Conservation (phyloP, 2,329 filamentous ascomycete species). For the Phaeomoniella chlamydospora region DNA sequence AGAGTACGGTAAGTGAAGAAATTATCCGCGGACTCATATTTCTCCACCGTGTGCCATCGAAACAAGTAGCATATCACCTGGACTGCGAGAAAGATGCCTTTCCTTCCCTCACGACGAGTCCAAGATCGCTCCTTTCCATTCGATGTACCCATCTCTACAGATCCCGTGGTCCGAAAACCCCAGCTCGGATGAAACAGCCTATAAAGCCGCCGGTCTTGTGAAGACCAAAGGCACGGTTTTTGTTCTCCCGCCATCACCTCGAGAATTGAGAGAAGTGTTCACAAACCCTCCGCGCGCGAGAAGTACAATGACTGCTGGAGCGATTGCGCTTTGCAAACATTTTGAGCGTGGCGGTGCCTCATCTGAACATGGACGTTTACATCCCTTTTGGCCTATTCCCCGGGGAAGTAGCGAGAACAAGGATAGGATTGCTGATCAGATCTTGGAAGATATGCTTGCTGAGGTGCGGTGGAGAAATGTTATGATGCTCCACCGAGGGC, state of each 20-base stretch:
- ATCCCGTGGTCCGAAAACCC: not conserved
- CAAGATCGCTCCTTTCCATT: too few species aligned
- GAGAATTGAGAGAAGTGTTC: conserved; percentile 7
- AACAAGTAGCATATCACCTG: too few species aligned
- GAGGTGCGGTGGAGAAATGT: conserved; percentile 10
- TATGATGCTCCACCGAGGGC: conserved; percentile 11
- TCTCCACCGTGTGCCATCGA: too few species aligned
- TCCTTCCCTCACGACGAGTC: too few species aligned
- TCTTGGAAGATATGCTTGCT: conserved; percentile 9
- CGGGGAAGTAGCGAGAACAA: conserved; percentile 12
- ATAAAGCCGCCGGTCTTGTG: conserved; percentile 1
- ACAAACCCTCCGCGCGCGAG: conserved; percentile 9
- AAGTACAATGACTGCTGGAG: conserved; percentile 11
- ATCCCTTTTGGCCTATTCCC: conserved; percentile 11
- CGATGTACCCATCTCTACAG: not conserved
- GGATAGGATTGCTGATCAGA: conserved; percentile 7
- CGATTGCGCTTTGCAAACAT: conserved; percentile 12
- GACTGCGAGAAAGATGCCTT: too few species aligned
- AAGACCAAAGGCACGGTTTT: conserved; percentile 11
- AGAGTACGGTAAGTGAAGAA: too few species aligned
- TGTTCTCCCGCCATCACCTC: conserved; percentile 8
- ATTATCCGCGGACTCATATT: too few species aligned
- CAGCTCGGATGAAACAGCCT: not conserved
- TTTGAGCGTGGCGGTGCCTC: conserved; percentile 10
- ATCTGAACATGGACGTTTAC: conserved; percentile 8